Conservation (phyloP, 768 basidiomycete genomes). For the Termitomyces sp. region DNA sequence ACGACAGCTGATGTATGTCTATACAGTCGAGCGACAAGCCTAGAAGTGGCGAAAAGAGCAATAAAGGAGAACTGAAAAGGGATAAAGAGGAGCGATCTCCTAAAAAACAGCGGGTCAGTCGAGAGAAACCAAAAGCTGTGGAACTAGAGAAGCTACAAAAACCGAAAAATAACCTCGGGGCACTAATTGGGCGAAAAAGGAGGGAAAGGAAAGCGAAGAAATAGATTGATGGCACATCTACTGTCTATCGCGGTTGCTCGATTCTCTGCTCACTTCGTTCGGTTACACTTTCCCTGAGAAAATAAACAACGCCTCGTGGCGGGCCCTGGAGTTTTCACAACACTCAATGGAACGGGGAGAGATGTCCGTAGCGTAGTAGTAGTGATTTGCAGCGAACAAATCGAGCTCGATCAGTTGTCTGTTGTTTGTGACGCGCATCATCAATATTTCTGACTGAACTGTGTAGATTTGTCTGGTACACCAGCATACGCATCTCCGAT, state of each 20-base stretch:
- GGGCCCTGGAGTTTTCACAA: not conserved
- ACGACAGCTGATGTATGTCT: not conserved
- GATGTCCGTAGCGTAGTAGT: too few relatives aligned
- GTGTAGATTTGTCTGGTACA: not conserved
- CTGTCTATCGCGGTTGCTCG: not conserved
- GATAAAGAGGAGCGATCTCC: conserved; percentile 24
- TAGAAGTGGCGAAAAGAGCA: conserved; percentile 5
- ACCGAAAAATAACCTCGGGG: conserved; percentile 46
- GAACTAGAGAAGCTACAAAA: conserved; percentile 16
- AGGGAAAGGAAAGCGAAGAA: conserved; percentile 52
- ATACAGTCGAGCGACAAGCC: conserved; percentile 8
- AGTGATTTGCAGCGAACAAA: too few relatives aligned
- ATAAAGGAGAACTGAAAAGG: conserved; percentile 8
- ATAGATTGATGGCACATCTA: not conserved
- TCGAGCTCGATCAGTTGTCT: not conserved
- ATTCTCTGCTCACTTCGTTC: not conserved
- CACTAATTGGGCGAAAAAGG: conserved; percentile 77
- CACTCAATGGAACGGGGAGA: too few relatives aligned
- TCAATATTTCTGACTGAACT: not conserved
- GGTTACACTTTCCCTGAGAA: not conserved
- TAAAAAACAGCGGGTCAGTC: conserved; percentile 34
- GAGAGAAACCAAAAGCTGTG: conserved; percentile 11
- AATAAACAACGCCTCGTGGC: not conserved
- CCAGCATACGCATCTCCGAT: not conserved
- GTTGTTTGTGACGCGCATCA: not conserved